Conservation (phyloP, 1,284 basidiomycete genomes). For the Apiotrichum laibachii region DNA sequence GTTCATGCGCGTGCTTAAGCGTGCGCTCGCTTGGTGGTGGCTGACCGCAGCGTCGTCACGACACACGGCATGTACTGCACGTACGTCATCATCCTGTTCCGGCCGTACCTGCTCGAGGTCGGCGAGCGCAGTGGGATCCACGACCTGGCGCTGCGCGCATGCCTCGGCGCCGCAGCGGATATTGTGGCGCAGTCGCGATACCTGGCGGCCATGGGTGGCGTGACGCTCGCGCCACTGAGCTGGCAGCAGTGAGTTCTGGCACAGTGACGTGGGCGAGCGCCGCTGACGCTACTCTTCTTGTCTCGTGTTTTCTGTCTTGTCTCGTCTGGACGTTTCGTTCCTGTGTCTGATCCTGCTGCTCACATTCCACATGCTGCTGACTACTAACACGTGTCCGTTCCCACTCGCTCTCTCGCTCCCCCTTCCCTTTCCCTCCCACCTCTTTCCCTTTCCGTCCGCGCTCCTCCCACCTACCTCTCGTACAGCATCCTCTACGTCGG, state of each 20-base stretch:
- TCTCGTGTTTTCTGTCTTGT: too few species aligned
- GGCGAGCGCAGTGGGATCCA: conserved; percentile 13
- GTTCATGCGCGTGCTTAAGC: background rate
- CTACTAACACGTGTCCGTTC: too few species aligned
- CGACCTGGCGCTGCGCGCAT: conserved; percentile 11
- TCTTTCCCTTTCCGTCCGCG: too few species aligned
- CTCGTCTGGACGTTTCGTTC: too few species aligned
- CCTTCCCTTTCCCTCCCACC: too few species aligned
- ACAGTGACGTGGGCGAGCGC: background rate
- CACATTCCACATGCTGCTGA: too few species aligned
- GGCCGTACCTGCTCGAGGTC: conserved; percentile 30
- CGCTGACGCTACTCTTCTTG: too few species aligned
- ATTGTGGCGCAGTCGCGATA: conserved; percentile 24
- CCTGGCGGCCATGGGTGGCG: conserved; percentile 12
- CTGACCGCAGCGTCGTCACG: conserved; percentile 10
- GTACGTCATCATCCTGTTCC: conserved; percentile 28
- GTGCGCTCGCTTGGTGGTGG: background rate
- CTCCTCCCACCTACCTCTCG: background rate
- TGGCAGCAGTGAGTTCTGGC: conserved; percentile 19
- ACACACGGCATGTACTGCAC: conserved; percentile 28
- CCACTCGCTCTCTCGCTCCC: too few species aligned
- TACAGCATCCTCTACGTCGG: conserved; percentile 24
- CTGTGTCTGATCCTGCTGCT: background rate
- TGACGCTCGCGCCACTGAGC: conserved; percentile 15
- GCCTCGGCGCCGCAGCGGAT: conserved; percentile 17